These are phyloP conservation scores for Yamadazyma siamensis DNA, from an alignment of 1,139 yeast species.

Conservation along the genomic window DNA sequence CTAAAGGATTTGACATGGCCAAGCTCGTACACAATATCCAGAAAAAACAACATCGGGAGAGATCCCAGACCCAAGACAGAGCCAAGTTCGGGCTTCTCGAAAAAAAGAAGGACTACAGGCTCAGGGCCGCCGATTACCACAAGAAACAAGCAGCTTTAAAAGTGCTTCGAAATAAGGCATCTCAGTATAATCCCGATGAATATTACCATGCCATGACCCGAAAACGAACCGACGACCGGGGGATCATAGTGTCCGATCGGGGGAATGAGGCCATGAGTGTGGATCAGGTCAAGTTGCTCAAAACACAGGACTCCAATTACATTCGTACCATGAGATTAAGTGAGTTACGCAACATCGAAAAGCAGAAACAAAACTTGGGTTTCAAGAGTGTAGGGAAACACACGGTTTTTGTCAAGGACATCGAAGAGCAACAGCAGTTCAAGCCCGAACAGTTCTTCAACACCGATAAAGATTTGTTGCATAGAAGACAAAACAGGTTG, in stretches of 20 bases:
- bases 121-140: conserved; percentile 87
- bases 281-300: conserved; percentile 77
- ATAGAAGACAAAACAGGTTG: conserved; percentile 71
- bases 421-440: conserved; percentile 53
- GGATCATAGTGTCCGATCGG: conserved; percentile 65
- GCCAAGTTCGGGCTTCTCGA: conserved; percentile 79
- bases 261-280: conserved; percentile 60
- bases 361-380: conserved; percentile 50
- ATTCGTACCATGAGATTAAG: conserved; percentile 70
- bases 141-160: conserved; percentile 82
- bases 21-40: conserved; percentile 84
- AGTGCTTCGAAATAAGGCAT: conserved; percentile 69
- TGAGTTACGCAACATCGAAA: conserved; percentile 64
- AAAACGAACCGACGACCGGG: conserved; percentile 61
- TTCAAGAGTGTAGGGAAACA: conserved; percentile 68
- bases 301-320: conserved; percentile 88
- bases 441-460: conserved; percentile 63
- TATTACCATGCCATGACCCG: conserved; percentile 90
- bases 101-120: conserved; percentile 90
- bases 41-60: conserved; percentile 92
- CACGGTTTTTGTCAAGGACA: conserved; percentile 77
- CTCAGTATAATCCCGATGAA: conserved; percentile 87
- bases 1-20: conserved; percentile 47
- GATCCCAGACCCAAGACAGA: conserved; percentile 79
- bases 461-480: conserved; percentile 63